These are phyloP conservation scores for Boletus huronensis DNA, from an alignment of 768 basidiomycete genomes.

Conservation along the genomic window DNA sequence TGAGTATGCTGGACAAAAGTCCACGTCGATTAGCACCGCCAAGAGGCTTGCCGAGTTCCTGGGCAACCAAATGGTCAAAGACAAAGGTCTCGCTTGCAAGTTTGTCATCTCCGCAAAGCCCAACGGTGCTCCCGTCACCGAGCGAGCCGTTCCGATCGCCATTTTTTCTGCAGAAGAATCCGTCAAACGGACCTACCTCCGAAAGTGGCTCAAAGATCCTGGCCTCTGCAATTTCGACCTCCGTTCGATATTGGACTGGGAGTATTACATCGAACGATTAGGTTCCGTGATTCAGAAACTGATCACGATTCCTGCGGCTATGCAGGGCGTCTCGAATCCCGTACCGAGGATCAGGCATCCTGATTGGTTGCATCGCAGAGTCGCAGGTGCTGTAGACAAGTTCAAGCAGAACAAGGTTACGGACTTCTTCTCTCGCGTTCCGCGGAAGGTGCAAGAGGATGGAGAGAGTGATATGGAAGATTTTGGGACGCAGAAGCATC, in stretches of 20 bases:
- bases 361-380: constrained; percentile 92
- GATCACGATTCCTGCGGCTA: constrained; percentile 97
- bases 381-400: constrained; percentile 87
- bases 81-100: constrained; percentile 97
- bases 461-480: constrained; percentile 62
- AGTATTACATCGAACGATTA: constrained; percentile 95
- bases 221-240: constrained; percentile 84
- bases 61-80: constrained; percentile 98
- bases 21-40: constrained; percentile 97
- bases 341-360: constrained; percentile 95
- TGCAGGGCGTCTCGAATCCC: constrained; percentile 96
- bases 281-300: constrained; percentile 98
- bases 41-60: constrained; percentile 93
- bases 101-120: constrained; percentile 98
- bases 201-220: constrained; percentile 96
- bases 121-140: constrained; percentile 90
- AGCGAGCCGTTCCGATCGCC: constrained; percentile 93
- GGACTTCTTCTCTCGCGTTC: constrained; percentile 68
- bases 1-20: constrained; percentile 95
- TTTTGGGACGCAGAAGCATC: constrained; percentile 29
- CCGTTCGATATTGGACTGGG: constrained; percentile 94
- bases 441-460: constrained; percentile 9
- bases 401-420: constrained; percentile 98
- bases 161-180: constrained; percentile 96
- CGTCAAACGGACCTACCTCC: constrained; percentile 85